Evolutionary conservation across 495 filamentous ascomycete genomes (phyloP), one percentile per base, ranked within the genome.

Genomic region (Bacidia gigantensis): DNA sequence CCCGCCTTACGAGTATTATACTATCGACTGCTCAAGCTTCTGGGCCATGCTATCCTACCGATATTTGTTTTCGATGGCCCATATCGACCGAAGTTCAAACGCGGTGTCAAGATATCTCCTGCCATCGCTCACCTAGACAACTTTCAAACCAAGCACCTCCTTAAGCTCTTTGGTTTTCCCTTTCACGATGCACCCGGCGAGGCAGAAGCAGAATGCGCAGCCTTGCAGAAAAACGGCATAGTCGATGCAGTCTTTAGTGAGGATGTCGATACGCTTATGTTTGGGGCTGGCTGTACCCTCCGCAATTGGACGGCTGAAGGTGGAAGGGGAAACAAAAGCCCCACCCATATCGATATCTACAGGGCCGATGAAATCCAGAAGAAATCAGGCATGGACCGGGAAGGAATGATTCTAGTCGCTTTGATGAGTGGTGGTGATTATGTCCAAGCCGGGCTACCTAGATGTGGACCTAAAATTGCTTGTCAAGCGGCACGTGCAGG

Each of bases 201-300:
- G 60, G 93, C 93, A 1, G 93, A 99, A 61, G 93, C 93, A 0
- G 93, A 99, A 68, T 97, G 93, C 54, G 92, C 93, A 0, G 65
- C 89, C 1, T 64, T 99, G 18, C 89, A 99, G 63, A 74, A 76
- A 51, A 76, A 80, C 25, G 88, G 89, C 0, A 72, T 95, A 41
- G 93, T 97, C 2, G 93, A 99, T 66, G 92, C 86, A 0, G 93
- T 97, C 11, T 75, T 99, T 60, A 96, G 87, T 62, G 89, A 99
- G 64, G 93, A 99, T 71, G 88, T 96, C 35, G 93, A 99, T 65
- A 89, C 93, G 2, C 74, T 99, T 59, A 97, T 99, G 93, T 99
- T 97, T 64, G 93, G 93, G 1, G 89, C 86, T 44, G 78, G 74
- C 0, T 64, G 76, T 44, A 92, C 81, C 0, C 67, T 96, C 26